These are phyloP conservation scores for Stachybotrys elegans DNA, from an alignment of 2,329 filamentous ascomycete genomes.

Conservation along the genomic window DNA sequence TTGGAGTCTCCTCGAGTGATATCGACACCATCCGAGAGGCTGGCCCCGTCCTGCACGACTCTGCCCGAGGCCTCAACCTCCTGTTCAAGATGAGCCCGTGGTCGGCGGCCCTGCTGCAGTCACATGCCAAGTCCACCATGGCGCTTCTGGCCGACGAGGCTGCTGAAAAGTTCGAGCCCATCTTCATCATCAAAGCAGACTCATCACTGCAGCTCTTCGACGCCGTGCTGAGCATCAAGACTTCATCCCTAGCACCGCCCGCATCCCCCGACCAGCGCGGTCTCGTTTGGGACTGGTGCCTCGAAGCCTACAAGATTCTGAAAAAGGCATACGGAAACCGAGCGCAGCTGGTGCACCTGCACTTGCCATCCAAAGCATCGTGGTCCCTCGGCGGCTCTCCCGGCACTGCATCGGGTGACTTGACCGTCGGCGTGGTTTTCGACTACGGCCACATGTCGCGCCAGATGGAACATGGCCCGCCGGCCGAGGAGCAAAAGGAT, in stretches of 20 bases:
- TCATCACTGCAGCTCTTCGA: constrained; percentile 53
- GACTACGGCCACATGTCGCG: constrained; percentile 68
- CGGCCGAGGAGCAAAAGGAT: constrained; percentile 79
- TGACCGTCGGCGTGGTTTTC: constrained; percentile 66
- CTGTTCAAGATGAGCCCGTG: constrained; percentile 86
- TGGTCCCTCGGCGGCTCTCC: constrained; percentile 23
- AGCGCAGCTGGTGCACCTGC: constrained; percentile 61
- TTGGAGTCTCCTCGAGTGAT: constrained; percentile 30
- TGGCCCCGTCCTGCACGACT: constrained; percentile 74
- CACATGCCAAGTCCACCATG: constrained; percentile 70
- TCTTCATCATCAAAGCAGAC: constrained; percentile 67
- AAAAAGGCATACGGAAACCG: constrained; percentile 71
- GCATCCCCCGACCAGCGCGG: constrained; percentile 35
- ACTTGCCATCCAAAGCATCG: constrained; percentile 25
- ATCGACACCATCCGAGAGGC: constrained; percentile 34
- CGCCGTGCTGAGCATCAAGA: constrained; percentile 31
- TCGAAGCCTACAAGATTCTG: constrained; percentile 60
- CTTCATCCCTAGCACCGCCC: constrained; percentile 19
- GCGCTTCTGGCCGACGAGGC: constrained; percentile 68
- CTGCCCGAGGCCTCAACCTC: constrained; percentile 68
- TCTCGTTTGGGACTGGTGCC: constrained; percentile 38
- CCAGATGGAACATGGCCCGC: constrained; percentile 80
- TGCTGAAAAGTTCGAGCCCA: constrained; percentile 75
- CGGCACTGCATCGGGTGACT: constrained; percentile 20
- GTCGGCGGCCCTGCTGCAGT: constrained; percentile 70